Conservation (phyloP, 495 filamentous ascomycete species). For the Tuber borchii region DNA sequence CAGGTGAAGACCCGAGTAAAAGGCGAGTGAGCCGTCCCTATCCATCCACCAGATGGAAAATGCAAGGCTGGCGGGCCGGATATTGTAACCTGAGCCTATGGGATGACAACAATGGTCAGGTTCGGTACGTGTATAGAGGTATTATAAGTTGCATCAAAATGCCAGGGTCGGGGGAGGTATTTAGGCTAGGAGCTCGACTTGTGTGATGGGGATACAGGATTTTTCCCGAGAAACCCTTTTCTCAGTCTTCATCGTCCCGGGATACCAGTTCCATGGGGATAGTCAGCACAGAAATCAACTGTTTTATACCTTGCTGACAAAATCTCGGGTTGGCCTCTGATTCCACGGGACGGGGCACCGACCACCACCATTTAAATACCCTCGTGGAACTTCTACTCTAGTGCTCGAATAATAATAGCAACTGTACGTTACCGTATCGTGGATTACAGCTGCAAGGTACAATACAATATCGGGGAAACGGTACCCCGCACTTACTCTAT, state of each 20-base stretch:
- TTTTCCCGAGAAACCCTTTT: neutral
- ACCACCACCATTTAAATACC: neutral
- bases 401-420: neutral
- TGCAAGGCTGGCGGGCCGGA: neutral
- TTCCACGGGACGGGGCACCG: neutral
- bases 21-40: neutral
- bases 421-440: neutral
- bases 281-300: neutral
- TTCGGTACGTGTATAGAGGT: neutral
- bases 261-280: neutral
- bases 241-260: neutral
- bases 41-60: neutral
- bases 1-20: neutral
- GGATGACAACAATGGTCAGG: neutral
- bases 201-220: neutral
- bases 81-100: neutral
- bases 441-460: neutral
- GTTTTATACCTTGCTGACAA: neutral
- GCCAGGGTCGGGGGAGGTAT: neutral
- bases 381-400: neutral
- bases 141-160: neutral
- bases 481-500: neutral
- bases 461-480: neutral
- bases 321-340: neutral
- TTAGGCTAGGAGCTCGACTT: neutral